phyloP scores from a whole-genome alignment of 345 rosid species.

The Sisymbrium irio region DNA sequence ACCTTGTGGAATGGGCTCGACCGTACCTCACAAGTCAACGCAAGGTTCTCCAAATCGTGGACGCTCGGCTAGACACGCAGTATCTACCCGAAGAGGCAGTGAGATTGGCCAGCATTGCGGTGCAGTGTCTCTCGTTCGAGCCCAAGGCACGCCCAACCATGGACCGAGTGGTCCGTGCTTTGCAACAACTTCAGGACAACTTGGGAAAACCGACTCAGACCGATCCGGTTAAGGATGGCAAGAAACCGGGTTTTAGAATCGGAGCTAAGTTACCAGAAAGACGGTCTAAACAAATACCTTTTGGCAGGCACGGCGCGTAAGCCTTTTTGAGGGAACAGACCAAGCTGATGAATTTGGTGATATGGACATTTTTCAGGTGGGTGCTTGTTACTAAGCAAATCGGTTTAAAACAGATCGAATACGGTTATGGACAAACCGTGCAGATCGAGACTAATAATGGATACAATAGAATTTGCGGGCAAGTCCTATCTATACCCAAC shows the following conservation, averaged over 20 bases:
- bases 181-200: constrained; percentile 58
- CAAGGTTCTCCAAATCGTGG: constrained; percentile 68
- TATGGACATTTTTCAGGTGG: not conserved
- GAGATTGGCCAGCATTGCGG: constrained; percentile 54
- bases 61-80: constrained; percentile 63
- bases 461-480: not conserved
- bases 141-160: constrained; percentile 75
- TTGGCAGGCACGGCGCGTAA: not conserved
- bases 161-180: constrained; percentile 59
- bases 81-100: constrained; percentile 50
- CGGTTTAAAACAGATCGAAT: not conserved
- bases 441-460: not conserved
- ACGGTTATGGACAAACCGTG: constrained; percentile 15
- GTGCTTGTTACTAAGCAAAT: not conserved
- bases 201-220: constrained; percentile 32
- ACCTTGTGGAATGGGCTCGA: constrained; percentile 87
- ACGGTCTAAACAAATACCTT: constrained; percentile 16
- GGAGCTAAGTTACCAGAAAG: constrained; percentile 11
- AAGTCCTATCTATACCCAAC: not conserved
- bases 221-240: constrained; percentile 24
- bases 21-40: constrained; percentile 75
- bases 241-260: constrained; percentile 16
- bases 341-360: not conserved
- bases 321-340: not conserved
- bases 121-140: constrained; percentile 68